These are phyloP conservation scores for Yarrowia sp. DNA, from an alignment of 805 yeast species.

Conservation along the genomic window DNA sequence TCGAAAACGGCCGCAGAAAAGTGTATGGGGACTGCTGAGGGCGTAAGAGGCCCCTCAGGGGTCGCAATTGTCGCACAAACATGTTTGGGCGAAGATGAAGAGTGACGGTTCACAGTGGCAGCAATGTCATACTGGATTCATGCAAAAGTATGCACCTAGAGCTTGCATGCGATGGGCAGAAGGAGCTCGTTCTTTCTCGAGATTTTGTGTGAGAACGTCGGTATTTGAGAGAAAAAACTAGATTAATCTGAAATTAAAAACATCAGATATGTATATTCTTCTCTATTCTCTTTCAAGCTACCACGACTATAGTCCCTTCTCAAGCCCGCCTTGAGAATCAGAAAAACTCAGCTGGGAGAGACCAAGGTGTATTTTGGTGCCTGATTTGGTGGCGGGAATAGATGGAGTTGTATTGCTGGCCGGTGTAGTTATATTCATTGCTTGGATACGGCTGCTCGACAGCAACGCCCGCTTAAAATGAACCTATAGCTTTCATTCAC, in stretches of 20 bases:
- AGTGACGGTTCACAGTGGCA: not conserved
- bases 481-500: too few species aligned
- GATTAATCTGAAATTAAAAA: too few species aligned
- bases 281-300: too few species aligned
- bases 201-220: not conserved
- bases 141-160: constrained; percentile 17
- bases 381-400: not conserved
- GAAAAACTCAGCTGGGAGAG: not conserved
- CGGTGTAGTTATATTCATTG: too few species aligned
- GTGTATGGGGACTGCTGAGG: not conserved
- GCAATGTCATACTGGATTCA: constrained; percentile 19
- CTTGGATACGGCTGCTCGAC: too few species aligned
- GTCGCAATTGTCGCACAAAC: constrained; percentile 15
- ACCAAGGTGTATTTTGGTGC: constrained; percentile 3
- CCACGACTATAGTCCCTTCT: too few species aligned
- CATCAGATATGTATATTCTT: too few species aligned
- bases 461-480: too few species aligned
- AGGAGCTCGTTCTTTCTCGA: not conserved
- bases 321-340: not conserved
- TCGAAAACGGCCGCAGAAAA: constrained; percentile 2
- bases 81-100: not conserved
- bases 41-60: not conserved
- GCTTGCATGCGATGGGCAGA: constrained; percentile 13
- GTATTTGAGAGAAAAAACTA: too few species aligned
- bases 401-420: too few species aligned